Evolutionary conservation across 2,329 filamentous ascomycete species (phyloP).

Genomic region (Epichloe elymi): DNA sequence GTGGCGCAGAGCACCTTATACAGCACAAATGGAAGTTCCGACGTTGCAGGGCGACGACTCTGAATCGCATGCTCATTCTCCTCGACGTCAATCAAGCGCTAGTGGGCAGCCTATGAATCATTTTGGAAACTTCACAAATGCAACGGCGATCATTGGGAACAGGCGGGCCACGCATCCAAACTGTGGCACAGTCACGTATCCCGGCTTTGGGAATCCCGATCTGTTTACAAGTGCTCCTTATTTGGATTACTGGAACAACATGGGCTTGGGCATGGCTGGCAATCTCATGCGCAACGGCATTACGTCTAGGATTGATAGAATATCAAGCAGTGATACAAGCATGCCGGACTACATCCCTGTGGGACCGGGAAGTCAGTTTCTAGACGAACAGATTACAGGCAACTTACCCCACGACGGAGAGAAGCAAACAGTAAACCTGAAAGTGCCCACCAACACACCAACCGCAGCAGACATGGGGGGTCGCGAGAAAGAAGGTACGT

Average conservation of each 20-base stretch:
- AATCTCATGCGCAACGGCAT: conserved; percentile 4
- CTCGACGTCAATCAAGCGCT: conserved; percentile 24
- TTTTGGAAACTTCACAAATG: not conserved
- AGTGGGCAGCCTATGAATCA: not conserved
- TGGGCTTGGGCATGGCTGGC: conserved; percentile 9
- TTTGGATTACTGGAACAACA: conserved; percentile 15
- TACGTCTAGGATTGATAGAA: conserved; percentile 6
- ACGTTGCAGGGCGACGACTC: conserved; percentile 30
- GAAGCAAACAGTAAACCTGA: conserved; percentile 13
- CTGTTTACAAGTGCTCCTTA: conserved; percentile 13
- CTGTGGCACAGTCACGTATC: not conserved
- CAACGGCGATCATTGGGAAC: not conserved
- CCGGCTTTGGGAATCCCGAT: conserved; percentile 7
- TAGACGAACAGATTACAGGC: conserved; percentile 6
- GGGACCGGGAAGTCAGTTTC: conserved; percentile 2
- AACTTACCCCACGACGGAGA: conserved; percentile 21
- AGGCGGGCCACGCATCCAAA: conserved; percentile 7
- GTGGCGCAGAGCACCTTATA: conserved; percentile 42
- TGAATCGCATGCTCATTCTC: conserved; percentile 52
- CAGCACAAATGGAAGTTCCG: conserved; percentile 27
- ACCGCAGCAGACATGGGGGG: conserved; percentile 12
- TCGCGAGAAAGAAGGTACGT: conserved; percentile 10
- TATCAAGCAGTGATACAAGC: conserved; percentile 25
- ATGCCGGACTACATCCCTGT: conserved; percentile 28
- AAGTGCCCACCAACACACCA: conserved; percentile 31